phyloP scores from a whole-genome alignment of 2,329 filamentous ascomycete species.

The Colletotrichum sp. region DNA sequence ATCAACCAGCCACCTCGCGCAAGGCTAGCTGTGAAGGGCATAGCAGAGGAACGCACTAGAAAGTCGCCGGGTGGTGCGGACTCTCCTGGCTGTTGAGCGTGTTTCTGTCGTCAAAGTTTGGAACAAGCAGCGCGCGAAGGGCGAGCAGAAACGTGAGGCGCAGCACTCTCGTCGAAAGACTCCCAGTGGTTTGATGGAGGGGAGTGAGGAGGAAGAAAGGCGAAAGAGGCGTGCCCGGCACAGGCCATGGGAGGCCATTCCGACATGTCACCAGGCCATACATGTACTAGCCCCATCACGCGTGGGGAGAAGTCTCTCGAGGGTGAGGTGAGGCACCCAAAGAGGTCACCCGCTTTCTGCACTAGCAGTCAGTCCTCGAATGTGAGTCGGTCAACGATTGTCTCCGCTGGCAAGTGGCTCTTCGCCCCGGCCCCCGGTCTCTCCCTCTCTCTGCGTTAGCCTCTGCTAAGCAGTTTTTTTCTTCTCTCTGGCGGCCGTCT shows the following conservation, averaged over 20 bases:
- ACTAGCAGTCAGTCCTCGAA: background rate
- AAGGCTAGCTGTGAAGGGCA: slow-evolving; percentile 2
- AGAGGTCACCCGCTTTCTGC: background rate
- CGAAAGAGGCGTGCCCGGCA: background rate
- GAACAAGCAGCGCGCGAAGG: background rate
- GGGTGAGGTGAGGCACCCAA: background rate
- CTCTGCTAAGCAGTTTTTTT: background rate
- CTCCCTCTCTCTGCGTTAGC: background rate
- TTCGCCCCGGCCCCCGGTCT: background rate
- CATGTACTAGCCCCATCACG: background rate
- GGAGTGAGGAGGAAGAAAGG: background rate
- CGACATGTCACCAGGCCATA: background rate
- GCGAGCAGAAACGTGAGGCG: background rate
- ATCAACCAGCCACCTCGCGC: background rate
- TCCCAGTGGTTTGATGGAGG: background rate
- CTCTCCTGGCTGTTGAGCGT: background rate
- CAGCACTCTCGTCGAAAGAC: background rate
- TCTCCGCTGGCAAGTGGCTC: background rate
- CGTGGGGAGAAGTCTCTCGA: background rate
- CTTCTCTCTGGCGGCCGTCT: slow-evolving; percentile 1
- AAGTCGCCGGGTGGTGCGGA: slow-evolving; percentile 2
- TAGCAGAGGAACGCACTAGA: slow-evolving; percentile 19
- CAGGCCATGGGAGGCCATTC: background rate
- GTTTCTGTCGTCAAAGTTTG: background rate
- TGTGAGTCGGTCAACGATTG: slow-evolving; percentile 1